phyloP scores from a whole-genome alignment of 2,329 filamentous ascomycete species.

The Arachnomyces sp. region DNA sequence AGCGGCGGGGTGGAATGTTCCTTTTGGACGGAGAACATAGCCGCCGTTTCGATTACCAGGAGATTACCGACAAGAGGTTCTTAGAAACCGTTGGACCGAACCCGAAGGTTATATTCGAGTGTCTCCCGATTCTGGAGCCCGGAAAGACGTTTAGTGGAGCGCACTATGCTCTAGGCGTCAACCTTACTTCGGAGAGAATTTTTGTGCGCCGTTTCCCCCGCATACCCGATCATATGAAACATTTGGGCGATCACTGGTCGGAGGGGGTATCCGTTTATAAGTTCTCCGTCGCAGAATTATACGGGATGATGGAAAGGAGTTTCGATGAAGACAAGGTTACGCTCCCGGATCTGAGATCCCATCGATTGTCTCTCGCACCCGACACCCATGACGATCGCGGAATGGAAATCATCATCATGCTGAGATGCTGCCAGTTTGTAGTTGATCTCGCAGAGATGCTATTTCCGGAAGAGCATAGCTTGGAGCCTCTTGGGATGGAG shows the following conservation, averaged over 20 bases:
- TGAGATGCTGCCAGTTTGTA: conserved; percentile 24
- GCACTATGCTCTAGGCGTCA: conserved; percentile 23
- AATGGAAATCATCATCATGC: conserved; percentile 24
- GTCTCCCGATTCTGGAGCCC: conserved; percentile 18
- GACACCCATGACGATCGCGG: conserved; percentile 19
- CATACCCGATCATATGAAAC: conserved; percentile 16
- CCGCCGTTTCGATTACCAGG: conserved; percentile 14
- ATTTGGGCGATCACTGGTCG: conserved; percentile 21
- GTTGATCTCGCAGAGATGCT: conserved; percentile 20
- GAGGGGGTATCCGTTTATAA: conserved; percentile 18
- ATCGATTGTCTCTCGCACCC: conserved; percentile 13
- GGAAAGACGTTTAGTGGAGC: conserved; percentile 11
- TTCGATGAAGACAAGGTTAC: conserved; percentile 12
- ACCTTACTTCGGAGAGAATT: conserved; percentile 15
- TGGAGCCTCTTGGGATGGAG: too few relatives aligned
- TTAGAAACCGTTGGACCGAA: conserved; percentile 9
- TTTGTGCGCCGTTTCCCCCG: conserved; percentile 21
- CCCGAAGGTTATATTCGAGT: conserved; percentile 16
- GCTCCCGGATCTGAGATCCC: conserved; percentile 20
- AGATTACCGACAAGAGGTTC: too few relatives aligned
- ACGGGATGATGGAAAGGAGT: conserved; percentile 16
- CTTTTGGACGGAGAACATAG: conserved; percentile 21
- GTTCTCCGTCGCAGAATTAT: conserved; percentile 15
- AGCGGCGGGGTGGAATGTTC: conserved; percentile 16
- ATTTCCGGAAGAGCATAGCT: conserved; percentile 8